phyloP scores from a whole-genome alignment of 2,329 filamentous ascomycete genomes.

The Aspergillus neoniger region DNA sequence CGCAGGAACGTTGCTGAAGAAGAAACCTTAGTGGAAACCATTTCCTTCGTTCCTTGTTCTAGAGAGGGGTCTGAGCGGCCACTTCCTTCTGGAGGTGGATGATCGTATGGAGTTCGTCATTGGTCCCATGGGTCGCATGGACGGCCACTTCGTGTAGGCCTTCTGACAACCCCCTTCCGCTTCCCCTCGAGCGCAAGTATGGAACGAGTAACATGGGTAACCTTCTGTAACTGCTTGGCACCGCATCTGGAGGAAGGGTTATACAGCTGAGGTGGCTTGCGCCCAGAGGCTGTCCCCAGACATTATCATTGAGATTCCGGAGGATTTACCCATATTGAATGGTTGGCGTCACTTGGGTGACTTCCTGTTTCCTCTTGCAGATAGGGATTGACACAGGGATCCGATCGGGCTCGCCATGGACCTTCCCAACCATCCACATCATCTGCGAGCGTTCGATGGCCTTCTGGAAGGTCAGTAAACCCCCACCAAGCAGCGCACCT shows the following conservation, averaged over 20 bases:
- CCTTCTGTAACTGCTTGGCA: neutral
- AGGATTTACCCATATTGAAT: neutral
- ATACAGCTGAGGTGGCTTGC: neutral
- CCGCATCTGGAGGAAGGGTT: neutral
- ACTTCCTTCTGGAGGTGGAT: neutral
- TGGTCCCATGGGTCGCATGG: neutral
- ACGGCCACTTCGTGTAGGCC: neutral
- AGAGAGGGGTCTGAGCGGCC: neutral
- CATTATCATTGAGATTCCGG: neutral
- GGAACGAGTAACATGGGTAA: neutral
- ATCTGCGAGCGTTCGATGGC: conserved; percentile 10
- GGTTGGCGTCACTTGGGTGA: neutral
- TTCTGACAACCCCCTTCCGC: neutral
- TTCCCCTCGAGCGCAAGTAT: neutral
- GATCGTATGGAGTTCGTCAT: neutral
- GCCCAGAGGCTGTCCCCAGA: neutral
- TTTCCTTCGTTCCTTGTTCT: conserved; percentile 7
- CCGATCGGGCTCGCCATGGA: neutral
- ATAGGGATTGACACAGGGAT: conserved; percentile 6
- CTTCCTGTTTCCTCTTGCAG: neutral
- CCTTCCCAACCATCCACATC: neutral
- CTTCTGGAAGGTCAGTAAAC: conserved; percentile 20
- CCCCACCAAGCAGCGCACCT: conserved; percentile 10
- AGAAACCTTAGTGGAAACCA: conserved; percentile 9
- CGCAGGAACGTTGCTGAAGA: conserved; percentile 10